Evolutionary conservation across 164 flowering plant species (phyloP).

Genomic region (Stephania japonica): DNA sequence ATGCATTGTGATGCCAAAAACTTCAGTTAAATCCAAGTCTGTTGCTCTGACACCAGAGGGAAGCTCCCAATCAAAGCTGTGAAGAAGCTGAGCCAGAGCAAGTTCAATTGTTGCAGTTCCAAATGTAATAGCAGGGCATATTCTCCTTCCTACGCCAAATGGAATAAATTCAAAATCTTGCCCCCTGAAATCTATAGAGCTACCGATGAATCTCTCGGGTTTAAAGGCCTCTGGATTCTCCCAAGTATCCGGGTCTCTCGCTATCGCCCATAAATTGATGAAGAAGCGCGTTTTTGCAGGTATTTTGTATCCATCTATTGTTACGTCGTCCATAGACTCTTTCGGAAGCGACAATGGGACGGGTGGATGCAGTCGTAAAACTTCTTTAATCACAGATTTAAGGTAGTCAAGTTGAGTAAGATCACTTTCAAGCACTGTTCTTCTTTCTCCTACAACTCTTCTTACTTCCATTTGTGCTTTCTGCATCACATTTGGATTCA

Average conservation of each 20-base stretch:
- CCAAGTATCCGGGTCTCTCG: constrained; percentile 45
- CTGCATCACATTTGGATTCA: constrained; percentile 33
- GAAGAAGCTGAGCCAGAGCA: constrained; percentile 48
- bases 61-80: constrained; percentile 50
- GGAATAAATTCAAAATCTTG: constrained; percentile 42
- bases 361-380: constrained; percentile 44
- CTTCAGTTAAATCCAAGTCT: constrained; percentile 43
- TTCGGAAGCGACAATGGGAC: constrained; percentile 39
- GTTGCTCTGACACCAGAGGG: constrained; percentile 28
- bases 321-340: constrained; percentile 41
- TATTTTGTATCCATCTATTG: constrained; percentile 33
- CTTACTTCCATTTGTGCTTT: constrained; percentile 46
- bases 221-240: constrained; percentile 35
- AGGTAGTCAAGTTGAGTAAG: constrained; percentile 33
- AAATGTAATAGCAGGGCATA: constrained; percentile 45
- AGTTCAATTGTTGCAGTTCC: constrained; percentile 37
- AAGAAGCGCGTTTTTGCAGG: constrained; percentile 41
- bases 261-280: constrained; percentile 50
- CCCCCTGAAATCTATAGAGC: constrained; percentile 38
- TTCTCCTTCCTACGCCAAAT: constrained; percentile 51
- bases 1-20: constrained; percentile 44
- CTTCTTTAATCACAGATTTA: constrained; percentile 49
- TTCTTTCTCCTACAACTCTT: constrained; percentile 27
- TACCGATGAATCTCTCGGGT: constrained; percentile 48
- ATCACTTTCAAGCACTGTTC: constrained; percentile 32